Evolutionary conservation across 1,284 basidiomycete genomes (phyloP).

Genomic region (Rugosomyces carneus): DNA sequence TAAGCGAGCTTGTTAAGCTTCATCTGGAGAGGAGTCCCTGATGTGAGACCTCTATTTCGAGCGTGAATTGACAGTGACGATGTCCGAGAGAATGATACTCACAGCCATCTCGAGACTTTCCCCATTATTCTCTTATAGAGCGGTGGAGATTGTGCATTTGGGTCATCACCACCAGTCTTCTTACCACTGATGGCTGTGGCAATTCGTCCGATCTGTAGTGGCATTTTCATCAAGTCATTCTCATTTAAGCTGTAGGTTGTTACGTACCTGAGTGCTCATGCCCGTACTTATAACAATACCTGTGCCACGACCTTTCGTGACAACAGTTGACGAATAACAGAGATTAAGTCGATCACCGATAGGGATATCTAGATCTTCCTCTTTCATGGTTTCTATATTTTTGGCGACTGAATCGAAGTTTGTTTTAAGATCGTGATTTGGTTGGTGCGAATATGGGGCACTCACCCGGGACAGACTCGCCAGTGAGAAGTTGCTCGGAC

Average conservation of each 20-base stretch:
- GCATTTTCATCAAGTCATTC: no score
- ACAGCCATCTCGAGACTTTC: slow-evolving; percentile 22
- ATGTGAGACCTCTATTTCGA: slow-evolving; percentile 23
- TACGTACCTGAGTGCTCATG: slow-evolving; percentile 61
- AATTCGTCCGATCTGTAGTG: slow-evolving; percentile 45
- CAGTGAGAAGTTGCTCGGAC: slow-evolving; percentile 68
- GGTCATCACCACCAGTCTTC: slow-evolving; percentile 9
- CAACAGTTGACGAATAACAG: slow-evolving; percentile 50
- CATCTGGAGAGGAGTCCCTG: slow-evolving; percentile 55
- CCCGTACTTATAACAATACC: slow-evolving; percentile 56
- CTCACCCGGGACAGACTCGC: slow-evolving; percentile 51
- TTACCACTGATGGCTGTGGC: slow-evolving; percentile 33
- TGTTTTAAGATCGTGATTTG: not conserved
- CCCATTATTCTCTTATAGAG: slow-evolving; percentile 17
- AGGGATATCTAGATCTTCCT: slow-evolving; percentile 28
- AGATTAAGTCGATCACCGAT: slow-evolving; percentile 56
- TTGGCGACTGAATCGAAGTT: slow-evolving; percentile 38
- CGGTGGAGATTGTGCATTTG: slow-evolving; percentile 14
- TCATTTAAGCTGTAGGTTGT: no score
- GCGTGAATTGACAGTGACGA: not conserved
- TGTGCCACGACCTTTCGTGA: slow-evolving; percentile 60
- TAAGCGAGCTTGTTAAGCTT: slow-evolving; percentile 56
- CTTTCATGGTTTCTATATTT: slow-evolving; percentile 32
- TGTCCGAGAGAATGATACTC: slow-evolving; percentile 7
- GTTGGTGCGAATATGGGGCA: not conserved